Evolutionary conservation across 768 basidiomycete genomes (phyloP), one percentile per base, ranked within the genome.

Genomic region (Termitomyces sp.): DNA sequence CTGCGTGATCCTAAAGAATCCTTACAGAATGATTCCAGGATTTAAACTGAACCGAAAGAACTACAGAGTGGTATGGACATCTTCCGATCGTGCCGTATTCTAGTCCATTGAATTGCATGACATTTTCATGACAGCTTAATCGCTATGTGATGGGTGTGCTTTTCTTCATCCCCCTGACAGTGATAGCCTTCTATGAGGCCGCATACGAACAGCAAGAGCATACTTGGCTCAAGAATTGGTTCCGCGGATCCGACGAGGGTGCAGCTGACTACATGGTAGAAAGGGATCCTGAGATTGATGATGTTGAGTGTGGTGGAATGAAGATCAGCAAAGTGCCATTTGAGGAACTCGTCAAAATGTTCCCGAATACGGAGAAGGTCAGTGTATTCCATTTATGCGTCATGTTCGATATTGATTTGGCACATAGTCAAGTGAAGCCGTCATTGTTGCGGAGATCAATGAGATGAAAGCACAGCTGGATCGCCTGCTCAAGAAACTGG

Each of bases 101-200:
- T 13, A 36, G 24, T 26, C 24, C 24, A 7, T 39, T 6, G 24
- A 16, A 18, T n/a, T 8, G 9, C 7, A 1, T 37, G 26, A 13
- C 16, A 24, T 6, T 7, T 50, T 50, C 22, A 6, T 13, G 5
- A 18, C 53, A 89, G 86, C 71, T 94, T 60, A 97, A 96, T 72
- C 84, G 86, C 54, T 66, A 76, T 63, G 78, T 92, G 54, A 96
- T 98, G 94, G 72, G 74, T 24, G 62, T 79, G 44, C 59, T 96
- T n/a, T 96, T 98, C 77, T 88, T 87, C 72, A 59, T 94, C 54
- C 93, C 94, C 3, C 75, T 97, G 31, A 73, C 78, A 4, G 51
- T 79, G 16, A 89, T 97, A 60, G 89, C 92, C 0, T 65, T 94
- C 34, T 88, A 77, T 64, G 95, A 97, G 73, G 80, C 90, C 1